Evolutionary conservation across 495 filamentous ascomycete species (phyloP).

Genomic region (Xylaria scruposa): DNA sequence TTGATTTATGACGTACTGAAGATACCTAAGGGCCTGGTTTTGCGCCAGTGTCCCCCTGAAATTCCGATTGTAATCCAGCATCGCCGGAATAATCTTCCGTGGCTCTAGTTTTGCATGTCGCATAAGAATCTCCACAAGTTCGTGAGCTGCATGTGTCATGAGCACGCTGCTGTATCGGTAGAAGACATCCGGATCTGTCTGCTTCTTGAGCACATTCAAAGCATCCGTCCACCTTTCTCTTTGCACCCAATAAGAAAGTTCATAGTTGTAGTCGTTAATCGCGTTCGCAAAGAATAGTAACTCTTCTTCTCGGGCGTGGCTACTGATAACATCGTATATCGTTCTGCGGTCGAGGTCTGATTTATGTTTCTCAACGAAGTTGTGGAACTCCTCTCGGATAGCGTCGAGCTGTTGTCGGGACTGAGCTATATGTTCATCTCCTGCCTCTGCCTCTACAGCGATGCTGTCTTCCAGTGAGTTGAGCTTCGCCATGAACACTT

Average conservation of each 20-base stretch:
- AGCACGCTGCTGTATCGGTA: slow-evolving; percentile 96
- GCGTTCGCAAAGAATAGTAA: slow-evolving; percentile 87
- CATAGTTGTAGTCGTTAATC: slow-evolving; percentile 90
- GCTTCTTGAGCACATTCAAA: slow-evolving; percentile 84
- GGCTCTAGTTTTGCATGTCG: slow-evolving; percentile 87
- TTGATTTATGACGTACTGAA: slow-evolving; percentile 91
- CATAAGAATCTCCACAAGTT: slow-evolving; percentile 92
- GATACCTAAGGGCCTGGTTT: slow-evolving; percentile 94
- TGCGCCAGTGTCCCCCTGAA: slow-evolving; percentile 67
- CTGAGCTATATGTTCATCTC: slow-evolving; percentile 70
- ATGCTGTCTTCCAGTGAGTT: slow-evolving; percentile 95
- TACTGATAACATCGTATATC: slow-evolving; percentile 93
- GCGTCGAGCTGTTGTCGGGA: slow-evolving; percentile 72
- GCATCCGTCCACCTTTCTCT: slow-evolving; percentile 93
- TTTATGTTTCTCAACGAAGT: slow-evolving; percentile 84
- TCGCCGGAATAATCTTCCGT: slow-evolving; percentile 85
- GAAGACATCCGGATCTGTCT: slow-evolving; percentile 90
- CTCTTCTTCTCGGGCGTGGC: slow-evolving; percentile 92
- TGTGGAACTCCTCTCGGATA: slow-evolving; percentile 80
- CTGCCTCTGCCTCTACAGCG: slow-evolving; percentile 85
- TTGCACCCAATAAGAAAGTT: slow-evolving; percentile 96
- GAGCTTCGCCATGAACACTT: slow-evolving; percentile 96
- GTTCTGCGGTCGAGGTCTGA: slow-evolving; percentile 87
- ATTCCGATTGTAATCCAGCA: slow-evolving; percentile 89
- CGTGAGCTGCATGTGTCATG: slow-evolving; percentile 83